Conservation (phyloP, 805 yeast species). For the Myxozyma lipomycoides region DNA sequence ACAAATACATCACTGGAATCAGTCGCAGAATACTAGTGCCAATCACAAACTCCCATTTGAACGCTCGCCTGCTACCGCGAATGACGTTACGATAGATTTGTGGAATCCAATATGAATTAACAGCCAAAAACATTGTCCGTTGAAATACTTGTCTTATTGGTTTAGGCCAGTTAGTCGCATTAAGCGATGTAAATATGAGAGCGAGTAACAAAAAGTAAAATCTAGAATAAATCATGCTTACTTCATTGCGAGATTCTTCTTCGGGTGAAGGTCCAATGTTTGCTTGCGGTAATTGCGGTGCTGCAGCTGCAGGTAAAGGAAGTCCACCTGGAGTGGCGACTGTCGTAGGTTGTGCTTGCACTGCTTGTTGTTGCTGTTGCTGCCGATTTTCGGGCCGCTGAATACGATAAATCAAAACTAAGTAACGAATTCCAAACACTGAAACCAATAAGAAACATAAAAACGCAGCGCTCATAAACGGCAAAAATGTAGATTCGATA, state of each 20-base stretch:
- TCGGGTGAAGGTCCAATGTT: constrained; percentile 20
- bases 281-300: constrained; percentile 7
- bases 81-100: constrained; percentile 76
- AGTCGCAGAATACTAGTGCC: constrained; percentile 63
- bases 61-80: constrained; percentile 62
- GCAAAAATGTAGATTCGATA: constrained; percentile 55
- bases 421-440: constrained; percentile 45
- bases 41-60: constrained; percentile 70
- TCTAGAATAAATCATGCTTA: constrained; percentile 56
- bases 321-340: not conserved
- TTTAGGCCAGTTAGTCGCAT: constrained; percentile 61
- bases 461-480: constrained; percentile 66
- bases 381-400: constrained; percentile 46
- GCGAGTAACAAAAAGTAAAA: constrained; percentile 53
- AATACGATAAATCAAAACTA: constrained; percentile 60
- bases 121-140: constrained; percentile 45
- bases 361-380: constrained; percentile 6
- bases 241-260: constrained; percentile 35
- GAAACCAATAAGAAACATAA: constrained; percentile 60
- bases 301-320: constrained; percentile 25
- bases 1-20: constrained; percentile 62
- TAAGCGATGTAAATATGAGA: constrained; percentile 54
- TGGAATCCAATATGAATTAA: constrained; percentile 82
- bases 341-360: constrained; percentile 7
- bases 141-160: constrained; percentile 55